These are phyloP conservation scores for Tilletia indica DNA, from an alignment of 1,284 basidiomycete species.

Conservation along the genomic window DNA sequence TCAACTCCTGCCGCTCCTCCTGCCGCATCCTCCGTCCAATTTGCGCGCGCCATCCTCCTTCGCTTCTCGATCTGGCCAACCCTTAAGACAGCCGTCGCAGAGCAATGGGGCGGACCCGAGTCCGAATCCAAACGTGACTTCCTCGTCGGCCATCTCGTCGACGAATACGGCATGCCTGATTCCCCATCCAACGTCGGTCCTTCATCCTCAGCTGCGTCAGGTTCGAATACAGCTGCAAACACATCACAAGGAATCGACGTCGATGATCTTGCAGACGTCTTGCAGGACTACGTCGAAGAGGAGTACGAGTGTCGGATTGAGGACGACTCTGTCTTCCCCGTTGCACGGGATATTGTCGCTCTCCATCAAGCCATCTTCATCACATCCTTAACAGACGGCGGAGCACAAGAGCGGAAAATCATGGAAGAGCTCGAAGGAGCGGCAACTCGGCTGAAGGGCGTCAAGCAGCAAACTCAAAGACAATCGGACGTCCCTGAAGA, in stretches of 20 bases:
- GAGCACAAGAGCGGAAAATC: slow-evolving; percentile 28
- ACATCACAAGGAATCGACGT: slow-evolving; percentile 31
- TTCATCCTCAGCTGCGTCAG: background rate
- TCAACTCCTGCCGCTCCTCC: background rate
- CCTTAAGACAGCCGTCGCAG: slow-evolving; percentile 48
- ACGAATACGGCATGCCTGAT: slow-evolving; percentile 40
- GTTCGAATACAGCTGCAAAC: background rate
- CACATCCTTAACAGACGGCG: slow-evolving; percentile 26
- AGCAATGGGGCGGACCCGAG: slow-evolving; percentile 51
- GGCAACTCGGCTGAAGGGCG: slow-evolving; percentile 32
- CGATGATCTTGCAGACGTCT: slow-evolving; percentile 48
- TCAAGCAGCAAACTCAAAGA: slow-evolving; percentile 28
- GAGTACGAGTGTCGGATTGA: slow-evolving; percentile 51
- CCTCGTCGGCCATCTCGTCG: slow-evolving; percentile 48
- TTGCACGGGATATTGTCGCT: slow-evolving; percentile 41
- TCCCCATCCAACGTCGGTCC: background rate
- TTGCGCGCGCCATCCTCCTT: slow-evolving; percentile 47
- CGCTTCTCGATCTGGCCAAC: slow-evolving; percentile 52
- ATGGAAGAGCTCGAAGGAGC: slow-evolving; percentile 40
- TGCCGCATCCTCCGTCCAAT: slow-evolving; percentile 29
- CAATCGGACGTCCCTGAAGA: slow-evolving; percentile 30
- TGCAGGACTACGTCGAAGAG: slow-evolving; percentile 48
- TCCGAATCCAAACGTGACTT: slow-evolving; percentile 47
- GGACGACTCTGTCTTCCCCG: slow-evolving; percentile 42
- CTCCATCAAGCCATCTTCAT: slow-evolving; percentile 40